These are phyloP conservation scores for Xylaria nigripes DNA, from an alignment of 495 filamentous ascomycete genomes.

Conservation along the genomic window DNA sequence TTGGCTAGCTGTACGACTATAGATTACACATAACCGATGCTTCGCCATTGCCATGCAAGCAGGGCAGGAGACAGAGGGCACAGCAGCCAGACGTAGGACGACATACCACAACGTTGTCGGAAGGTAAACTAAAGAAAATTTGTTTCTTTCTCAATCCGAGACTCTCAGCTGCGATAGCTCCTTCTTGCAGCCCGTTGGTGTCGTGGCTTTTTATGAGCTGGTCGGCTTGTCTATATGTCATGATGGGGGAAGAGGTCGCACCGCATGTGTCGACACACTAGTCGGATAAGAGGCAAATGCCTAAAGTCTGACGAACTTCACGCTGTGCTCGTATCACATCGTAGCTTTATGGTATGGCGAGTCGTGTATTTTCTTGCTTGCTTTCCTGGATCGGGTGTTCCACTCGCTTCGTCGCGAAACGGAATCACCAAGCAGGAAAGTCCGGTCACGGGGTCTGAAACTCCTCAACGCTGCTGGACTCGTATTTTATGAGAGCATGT, in stretches of 20 bases:
- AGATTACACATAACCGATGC: not conserved
- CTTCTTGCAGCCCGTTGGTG: not conserved
- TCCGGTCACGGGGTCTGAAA: not conserved
- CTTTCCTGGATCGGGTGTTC: not conserved
- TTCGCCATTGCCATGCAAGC: not conserved
- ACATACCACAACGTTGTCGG: constrained; percentile 4
- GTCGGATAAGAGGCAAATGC: constrained; percentile 7
- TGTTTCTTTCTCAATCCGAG: not conserved
- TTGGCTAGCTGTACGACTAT: not conserved
- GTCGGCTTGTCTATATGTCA: not conserved
- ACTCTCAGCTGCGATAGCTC: not conserved
- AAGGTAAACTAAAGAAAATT: constrained; percentile 6
- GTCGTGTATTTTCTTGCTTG: not conserved
- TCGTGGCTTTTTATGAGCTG: not conserved
- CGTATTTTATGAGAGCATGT: not conserved
- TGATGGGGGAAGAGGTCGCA: not conserved
- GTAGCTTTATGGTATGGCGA: not conserved
- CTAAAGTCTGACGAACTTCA: not conserved
- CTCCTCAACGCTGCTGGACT: not conserved
- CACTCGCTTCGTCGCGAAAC: not conserved
- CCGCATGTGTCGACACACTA: not conserved
- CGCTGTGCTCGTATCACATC: not conserved
- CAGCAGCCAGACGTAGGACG: not conserved
- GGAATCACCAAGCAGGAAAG: not conserved
- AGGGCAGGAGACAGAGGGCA: not conserved